A percentile compares a stretch with the other conserved stretches of the same genome.
These are phyloP conservation scores for Perilla frutescens DNA, from an alignment of 257 asterid species.

Conservation along the genomic window DNA sequence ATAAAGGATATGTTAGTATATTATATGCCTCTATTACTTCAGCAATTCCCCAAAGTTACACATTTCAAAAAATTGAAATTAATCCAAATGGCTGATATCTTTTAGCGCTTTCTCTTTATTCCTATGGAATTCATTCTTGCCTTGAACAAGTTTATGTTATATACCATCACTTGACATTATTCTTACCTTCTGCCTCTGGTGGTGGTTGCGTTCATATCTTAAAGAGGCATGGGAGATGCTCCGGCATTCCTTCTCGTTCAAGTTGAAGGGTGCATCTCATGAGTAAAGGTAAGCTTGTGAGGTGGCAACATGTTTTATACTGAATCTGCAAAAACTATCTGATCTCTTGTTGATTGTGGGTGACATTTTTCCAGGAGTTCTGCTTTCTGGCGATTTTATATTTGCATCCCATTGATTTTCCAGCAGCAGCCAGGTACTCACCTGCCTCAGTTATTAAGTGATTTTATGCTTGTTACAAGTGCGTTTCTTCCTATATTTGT, in stretches of 20 bases:
- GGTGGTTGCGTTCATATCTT: neutral
- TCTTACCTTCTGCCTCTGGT: slow-evolving; percentile 13
- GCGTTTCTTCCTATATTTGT: neutral
- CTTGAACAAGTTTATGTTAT: neutral
- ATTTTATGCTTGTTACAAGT: neutral
- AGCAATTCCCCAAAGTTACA: neutral
- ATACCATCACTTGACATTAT: neutral
- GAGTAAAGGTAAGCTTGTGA: slow-evolving; percentile 8
- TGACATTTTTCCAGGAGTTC: neutral
- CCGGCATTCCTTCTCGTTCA: neutral
- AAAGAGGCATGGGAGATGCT: neutral
- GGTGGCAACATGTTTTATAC: neutral
- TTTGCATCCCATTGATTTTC: neutral
- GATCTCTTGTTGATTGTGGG: neutral
- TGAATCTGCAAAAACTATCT: neutral
- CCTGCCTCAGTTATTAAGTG: neutral
- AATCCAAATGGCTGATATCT: slow-evolving; percentile 5
- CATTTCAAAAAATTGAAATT: neutral
- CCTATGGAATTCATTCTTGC: neutral
- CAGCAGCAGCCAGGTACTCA: neutral
- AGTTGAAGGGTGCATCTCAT: slow-evolving; percentile 7
- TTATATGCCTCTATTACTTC: slow-evolving; percentile 28
- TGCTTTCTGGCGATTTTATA: neutral
- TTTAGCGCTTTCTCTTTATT: neutral
- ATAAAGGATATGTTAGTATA: slow-evolving; percentile 20